phyloP scores from a whole-genome alignment of 2,329 filamentous ascomycete species.

The Laburnicola sp. region DNA sequence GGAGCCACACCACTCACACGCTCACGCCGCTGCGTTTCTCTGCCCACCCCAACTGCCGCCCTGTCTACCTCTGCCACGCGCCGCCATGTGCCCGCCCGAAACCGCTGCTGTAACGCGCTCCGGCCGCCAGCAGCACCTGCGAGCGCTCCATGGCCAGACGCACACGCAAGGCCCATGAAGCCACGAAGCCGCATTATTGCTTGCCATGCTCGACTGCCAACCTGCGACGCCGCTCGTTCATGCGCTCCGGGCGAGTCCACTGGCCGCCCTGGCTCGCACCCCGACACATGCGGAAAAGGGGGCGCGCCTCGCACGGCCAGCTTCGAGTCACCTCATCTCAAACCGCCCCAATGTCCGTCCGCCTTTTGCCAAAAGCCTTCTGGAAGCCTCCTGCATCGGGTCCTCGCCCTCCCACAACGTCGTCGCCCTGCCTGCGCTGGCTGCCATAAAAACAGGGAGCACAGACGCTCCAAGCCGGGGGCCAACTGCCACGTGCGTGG shows the following conservation, averaged over 20 bases:
- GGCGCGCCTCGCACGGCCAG: neutral
- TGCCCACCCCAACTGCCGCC: constrained; percentile 19
- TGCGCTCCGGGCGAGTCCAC: constrained; percentile 5
- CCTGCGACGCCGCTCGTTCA: constrained; percentile 5
- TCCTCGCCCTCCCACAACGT: constrained; percentile 11
- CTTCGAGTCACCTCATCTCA: too few species aligned
- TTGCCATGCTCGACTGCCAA: constrained; percentile 7
- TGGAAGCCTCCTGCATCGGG: constrained; percentile 30
- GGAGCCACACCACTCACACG: too few species aligned
- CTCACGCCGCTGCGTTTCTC: constrained; percentile 14
- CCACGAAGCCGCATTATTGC: neutral
- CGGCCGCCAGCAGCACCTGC: constrained; percentile 3
- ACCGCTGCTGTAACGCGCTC: constrained; percentile 15
- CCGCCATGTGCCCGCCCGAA: constrained; percentile 16
- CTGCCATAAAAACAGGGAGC: constrained; percentile 7
- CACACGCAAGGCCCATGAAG: neutral
- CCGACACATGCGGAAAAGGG: neutral
- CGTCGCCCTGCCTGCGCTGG: neutral
- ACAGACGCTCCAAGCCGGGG: constrained; percentile 4
- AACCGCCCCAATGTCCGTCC: neutral
- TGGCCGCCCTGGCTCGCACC: neutral
- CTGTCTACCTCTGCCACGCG: neutral
- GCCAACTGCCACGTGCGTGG: constrained; percentile 7
- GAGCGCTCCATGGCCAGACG: constrained; percentile 12
- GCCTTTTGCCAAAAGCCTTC: constrained; percentile 20